These are phyloP conservation scores for Phallus indusiatus DNA, from an alignment of 768 basidiomycete species.

Conservation along the genomic window DNA sequence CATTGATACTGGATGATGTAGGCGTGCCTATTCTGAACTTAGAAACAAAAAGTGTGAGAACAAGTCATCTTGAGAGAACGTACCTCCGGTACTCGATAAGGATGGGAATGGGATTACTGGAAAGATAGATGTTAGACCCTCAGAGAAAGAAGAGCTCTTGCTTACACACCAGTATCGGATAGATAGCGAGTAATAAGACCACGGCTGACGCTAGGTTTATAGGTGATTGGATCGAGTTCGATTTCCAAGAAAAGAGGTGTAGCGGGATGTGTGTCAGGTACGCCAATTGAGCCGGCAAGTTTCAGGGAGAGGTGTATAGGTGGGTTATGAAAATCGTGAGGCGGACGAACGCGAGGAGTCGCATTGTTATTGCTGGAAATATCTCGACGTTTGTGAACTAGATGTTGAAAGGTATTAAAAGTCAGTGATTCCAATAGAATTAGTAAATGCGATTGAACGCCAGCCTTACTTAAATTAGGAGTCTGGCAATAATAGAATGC, in stretches of 20 bases:
- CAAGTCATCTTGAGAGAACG: neutral
- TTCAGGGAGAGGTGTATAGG: constrained; percentile 9
- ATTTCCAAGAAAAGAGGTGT: constrained; percentile 7
- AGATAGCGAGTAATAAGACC: neutral
- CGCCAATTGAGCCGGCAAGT: constrained; percentile 12
- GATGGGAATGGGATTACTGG: neutral
- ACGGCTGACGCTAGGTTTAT: neutral
- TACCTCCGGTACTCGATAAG: neutral
- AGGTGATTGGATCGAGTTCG: constrained; percentile 1
- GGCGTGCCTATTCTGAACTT: no score
- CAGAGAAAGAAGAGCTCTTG: neutral
- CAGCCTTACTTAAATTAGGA: neutral
- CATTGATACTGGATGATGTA: no score
- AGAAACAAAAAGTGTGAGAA: no score
- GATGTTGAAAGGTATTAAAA: no score
- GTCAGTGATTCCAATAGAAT: neutral
- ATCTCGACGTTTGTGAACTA: constrained; percentile 1
- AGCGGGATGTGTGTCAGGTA: constrained; percentile 10
- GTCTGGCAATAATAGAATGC: constrained; percentile 13
- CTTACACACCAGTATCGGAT: no score
- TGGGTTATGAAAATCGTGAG: neutral
- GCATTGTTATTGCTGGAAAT: neutral
- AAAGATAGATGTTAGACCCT: neutral
- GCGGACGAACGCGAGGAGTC: neutral
- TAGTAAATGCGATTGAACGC: neutral